phyloP scores from a whole-genome alignment of 2,329 filamentous ascomycete genomes.

The Ceratocystis cacaofunesta region DNA sequence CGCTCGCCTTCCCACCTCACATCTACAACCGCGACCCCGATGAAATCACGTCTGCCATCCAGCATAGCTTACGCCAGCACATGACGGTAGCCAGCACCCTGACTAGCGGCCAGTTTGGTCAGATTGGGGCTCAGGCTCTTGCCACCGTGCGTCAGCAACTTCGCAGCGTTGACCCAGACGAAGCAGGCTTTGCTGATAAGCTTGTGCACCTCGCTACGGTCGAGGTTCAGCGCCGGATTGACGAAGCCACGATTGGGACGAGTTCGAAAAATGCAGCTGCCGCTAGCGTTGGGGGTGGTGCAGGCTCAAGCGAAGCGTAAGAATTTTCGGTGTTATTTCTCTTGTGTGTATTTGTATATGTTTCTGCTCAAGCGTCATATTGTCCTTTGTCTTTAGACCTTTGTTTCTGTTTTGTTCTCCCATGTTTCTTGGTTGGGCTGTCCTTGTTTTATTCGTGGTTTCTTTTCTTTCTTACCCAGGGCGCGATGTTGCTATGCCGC shows the following conservation, averaged over 20 bases:
- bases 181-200: conserved; percentile 5
- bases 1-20: not conserved
- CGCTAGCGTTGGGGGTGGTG: not conserved
- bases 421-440: not conserved
- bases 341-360: conserved; percentile 2
- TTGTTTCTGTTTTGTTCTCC: not conserved
- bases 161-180: not conserved
- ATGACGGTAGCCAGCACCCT: conserved; percentile 7
- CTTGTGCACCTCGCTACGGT: conserved; percentile 3
- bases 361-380: not conserved
- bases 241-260: not conserved
- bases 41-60: conserved; percentile 7
- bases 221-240: conserved; percentile 9
- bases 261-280: not conserved
- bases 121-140: conserved; percentile 11
- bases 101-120: conserved; percentile 12
- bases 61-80: conserved; percentile 11
- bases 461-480: not conserved
- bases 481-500: not conserved
- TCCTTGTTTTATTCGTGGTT: not conserved
- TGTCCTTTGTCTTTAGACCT: not conserved
- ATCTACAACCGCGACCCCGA: conserved; percentile 11
- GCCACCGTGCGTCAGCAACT: conserved; percentile 1
- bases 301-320: not conserved
- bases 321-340: not conserved